phyloP scores from a whole-genome alignment of 2,329 filamentous ascomycete genomes.

The Lecanicillium sp. region DNA sequence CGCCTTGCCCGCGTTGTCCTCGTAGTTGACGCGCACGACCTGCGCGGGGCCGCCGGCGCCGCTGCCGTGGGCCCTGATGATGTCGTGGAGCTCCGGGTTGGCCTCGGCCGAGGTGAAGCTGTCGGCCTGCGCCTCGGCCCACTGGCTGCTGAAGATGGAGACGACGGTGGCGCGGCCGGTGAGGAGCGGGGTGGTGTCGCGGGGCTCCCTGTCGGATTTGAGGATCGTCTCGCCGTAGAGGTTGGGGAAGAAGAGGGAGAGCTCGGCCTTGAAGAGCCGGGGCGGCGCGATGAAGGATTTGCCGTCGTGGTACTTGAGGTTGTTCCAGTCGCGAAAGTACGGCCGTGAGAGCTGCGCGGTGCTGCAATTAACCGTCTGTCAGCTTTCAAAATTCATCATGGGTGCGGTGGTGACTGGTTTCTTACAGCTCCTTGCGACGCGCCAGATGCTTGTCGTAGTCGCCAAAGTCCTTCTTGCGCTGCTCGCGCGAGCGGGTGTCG shows the following conservation, averaged over 20 bases:
- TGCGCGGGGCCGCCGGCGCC: slow-evolving; percentile 54
- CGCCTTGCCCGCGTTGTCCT: slow-evolving; percentile 68
- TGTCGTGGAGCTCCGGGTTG: slow-evolving; percentile 64
- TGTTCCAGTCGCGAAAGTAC: slow-evolving; percentile 94
- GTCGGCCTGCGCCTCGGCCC: slow-evolving; percentile 76
- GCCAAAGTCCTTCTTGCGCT: slow-evolving; percentile 74
- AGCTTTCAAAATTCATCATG: not conserved
- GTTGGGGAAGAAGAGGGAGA: slow-evolving; percentile 91
- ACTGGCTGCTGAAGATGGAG: slow-evolving; percentile 72
- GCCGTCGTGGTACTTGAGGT: slow-evolving; percentile 74
- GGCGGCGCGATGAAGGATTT: slow-evolving; percentile 88
- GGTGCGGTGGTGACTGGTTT: not conserved
- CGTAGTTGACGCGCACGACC: slow-evolving; percentile 79
- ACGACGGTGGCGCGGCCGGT: slow-evolving; percentile 71
- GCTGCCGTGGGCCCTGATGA: slow-evolving; percentile 41
- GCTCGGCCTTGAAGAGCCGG: slow-evolving; percentile 74
- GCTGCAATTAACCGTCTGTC: slow-evolving; percentile 32
- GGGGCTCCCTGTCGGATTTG: slow-evolving; percentile 42
- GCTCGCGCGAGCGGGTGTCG: slow-evolving; percentile 58
- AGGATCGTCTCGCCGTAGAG: slow-evolving; percentile 72
- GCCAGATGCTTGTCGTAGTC: slow-evolving; percentile 79
- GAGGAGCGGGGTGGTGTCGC: slow-evolving; percentile 71
- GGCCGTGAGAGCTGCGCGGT: slow-evolving; percentile 73
- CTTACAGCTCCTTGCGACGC: slow-evolving; percentile 68
- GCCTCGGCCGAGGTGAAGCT: slow-evolving; percentile 60